A percentile compares a stretch with the other conserved stretches of the same genome.
Conservation (phyloP, 805 yeast genomes). For the Monosporozyma unispora region DNA sequence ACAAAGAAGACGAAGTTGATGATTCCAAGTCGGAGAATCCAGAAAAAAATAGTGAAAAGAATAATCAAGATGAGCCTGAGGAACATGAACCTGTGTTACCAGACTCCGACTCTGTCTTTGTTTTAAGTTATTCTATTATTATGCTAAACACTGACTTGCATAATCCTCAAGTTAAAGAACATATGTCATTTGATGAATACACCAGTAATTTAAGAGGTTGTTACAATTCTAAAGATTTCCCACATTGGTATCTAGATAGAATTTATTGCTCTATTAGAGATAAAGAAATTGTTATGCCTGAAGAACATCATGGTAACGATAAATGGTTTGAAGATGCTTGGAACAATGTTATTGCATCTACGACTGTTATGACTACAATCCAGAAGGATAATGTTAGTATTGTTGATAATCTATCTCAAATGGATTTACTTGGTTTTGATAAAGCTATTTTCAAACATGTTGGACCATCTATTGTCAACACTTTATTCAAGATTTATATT, state of each 20-base stretch:
- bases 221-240: constrained; percentile 67
- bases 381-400: constrained; percentile 14
- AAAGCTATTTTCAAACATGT: constrained; percentile 56
- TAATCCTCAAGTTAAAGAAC: constrained; percentile 84
- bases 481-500: constrained; percentile 69
- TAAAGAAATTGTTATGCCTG: constrained; percentile 93
- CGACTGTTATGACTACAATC: constrained; percentile 28
- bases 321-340: constrained; percentile 87
- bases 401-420: constrained; percentile 14
- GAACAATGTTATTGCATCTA: constrained; percentile 52
- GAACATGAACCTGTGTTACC: constrained; percentile 48
- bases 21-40: not conserved
- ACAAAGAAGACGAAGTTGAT: not conserved
- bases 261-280: constrained; percentile 74
- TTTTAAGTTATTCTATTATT: constrained; percentile 83
- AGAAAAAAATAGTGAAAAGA: not conserved
- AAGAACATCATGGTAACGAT: constrained; percentile 88
- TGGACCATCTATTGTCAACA: constrained; percentile 57
- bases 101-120: constrained; percentile 78
- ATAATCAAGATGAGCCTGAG: constrained; percentile 10
- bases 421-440: constrained; percentile 50
- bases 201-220: constrained; percentile 73
- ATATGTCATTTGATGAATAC: constrained; percentile 83
- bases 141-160: constrained; percentile 91
- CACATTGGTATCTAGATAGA: constrained; percentile 72